phyloP scores from a whole-genome alignment of 495 filamentous ascomycete genomes.

The Penicillium samsonianum region DNA sequence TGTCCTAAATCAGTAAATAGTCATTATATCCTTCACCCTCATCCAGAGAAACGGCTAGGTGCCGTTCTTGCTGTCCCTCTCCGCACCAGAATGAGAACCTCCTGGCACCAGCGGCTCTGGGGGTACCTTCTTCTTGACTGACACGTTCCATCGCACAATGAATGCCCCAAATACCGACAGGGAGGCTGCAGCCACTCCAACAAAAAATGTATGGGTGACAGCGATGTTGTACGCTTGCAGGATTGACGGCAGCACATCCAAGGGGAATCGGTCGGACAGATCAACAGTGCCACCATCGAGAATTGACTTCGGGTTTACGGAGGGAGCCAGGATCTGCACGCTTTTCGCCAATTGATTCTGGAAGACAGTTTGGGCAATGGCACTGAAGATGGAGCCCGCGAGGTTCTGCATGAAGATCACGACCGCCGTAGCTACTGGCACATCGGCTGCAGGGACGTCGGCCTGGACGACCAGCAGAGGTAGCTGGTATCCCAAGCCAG shows the following conservation, averaged over 20 bases:
- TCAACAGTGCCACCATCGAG: neutral
- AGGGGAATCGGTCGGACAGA: constrained; percentile 3
- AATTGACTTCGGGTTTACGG: neutral
- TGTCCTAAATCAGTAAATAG: constrained; percentile 2
- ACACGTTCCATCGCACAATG: constrained; percentile 3
- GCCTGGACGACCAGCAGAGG: neutral
- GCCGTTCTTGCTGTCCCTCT: neutral
- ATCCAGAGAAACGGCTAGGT: neutral
- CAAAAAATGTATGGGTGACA: constrained; percentile 2
- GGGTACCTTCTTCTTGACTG: constrained; percentile 1
- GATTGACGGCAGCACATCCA: constrained; percentile 1
- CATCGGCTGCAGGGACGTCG: neutral
- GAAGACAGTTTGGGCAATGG: constrained; percentile 1
- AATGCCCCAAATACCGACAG: constrained; percentile 1
- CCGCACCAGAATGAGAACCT: constrained; percentile 4
- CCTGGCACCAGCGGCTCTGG: neutral
- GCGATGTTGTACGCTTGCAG: constrained; percentile 1
- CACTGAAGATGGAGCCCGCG: neutral
- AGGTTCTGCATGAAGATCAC: constrained; percentile 1
- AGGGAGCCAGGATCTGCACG: neutral
- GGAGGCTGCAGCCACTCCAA: constrained; percentile 2
- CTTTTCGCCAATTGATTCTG: neutral
- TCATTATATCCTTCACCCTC: constrained; percentile 1
- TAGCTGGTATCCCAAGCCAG: neutral
- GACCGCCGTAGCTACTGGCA: neutral